Base-by-base conservation (phyloP, 2,329 filamentous ascomycete species). In the Macroventuria anomochaeta region DNA sequence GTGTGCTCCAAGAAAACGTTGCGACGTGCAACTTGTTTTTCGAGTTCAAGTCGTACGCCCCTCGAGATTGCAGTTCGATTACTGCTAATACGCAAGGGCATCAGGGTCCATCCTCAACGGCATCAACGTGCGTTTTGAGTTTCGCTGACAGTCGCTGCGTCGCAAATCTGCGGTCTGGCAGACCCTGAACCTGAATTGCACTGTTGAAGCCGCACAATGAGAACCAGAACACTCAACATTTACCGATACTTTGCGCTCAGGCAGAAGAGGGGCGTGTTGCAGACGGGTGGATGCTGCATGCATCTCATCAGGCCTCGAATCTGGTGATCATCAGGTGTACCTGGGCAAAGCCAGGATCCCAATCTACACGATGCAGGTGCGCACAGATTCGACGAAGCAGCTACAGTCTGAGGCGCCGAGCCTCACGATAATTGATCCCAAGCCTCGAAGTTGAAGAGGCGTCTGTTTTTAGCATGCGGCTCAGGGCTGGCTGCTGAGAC, bases 401-500 rank as follows among this genome's bases (percentile, higher is more conserved):
- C 59, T 50, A 36, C 40, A n/a, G 53, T 57, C 25, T 55, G 50
- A 55, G 42, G 49, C 50, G 55, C 49, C 46, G 50, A 53, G 47
- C 17, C 47, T 40, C 41, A 37, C 59, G 58, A 62, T 51, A 61
- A 55, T 52, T 53, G 46, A 59, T 15, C 26, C n/a, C 42, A 48
- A 51, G 57, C 38, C 53, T 43, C 47, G 55, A 56, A n/a, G 53
- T 55, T 53, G 43, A 46, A 47, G 49, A 38, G 53, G 55, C 12
- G 13, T 54, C 52, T 57, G 55, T 54, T 58, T 64, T 63, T 57
- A 53, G 57, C 47, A 44, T 47, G 32, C 38, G 32, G 36, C 47
- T 54, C 39, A 37, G 38, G 57, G 56, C 55, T 60, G 57, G 61
- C 41, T 40, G 58, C 60, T 65, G 61, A 59, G 48, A 55, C 49